Evolutionary conservation across 345 rosid genomes (phyloP).

Genomic region (Camelina laxa): DNA sequence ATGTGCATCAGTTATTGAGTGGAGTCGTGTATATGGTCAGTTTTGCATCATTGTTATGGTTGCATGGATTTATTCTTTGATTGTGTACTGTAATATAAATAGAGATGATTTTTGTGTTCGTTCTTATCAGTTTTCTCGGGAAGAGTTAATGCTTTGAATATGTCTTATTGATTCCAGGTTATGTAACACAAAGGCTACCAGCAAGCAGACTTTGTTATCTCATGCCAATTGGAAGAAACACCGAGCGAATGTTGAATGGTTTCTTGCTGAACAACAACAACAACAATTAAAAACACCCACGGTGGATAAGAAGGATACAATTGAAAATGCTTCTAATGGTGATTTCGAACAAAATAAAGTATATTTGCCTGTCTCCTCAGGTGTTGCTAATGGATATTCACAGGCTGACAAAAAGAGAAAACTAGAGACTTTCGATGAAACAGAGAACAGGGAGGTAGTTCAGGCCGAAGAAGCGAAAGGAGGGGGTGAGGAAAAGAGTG

Average conservation of each 20-base stretch:
- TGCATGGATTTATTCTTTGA: neutral
- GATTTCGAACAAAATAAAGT: slow-evolving; percentile 40
- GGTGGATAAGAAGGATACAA: slow-evolving; percentile 40
- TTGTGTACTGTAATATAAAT: neutral
- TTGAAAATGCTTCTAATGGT: slow-evolving; percentile 38
- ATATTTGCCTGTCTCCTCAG: slow-evolving; percentile 36
- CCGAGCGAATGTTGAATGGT: slow-evolving; percentile 62
- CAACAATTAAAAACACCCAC: slow-evolving; percentile 48
- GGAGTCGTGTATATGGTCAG: neutral
- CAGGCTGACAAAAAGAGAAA: slow-evolving; percentile 58
- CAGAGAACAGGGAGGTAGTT: slow-evolving; percentile 45
- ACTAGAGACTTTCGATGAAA: slow-evolving; percentile 41
- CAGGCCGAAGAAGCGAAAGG: slow-evolving; percentile 41
- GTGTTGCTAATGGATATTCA: slow-evolving; percentile 45
- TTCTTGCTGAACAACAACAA: slow-evolving; percentile 54
- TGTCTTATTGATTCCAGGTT: slow-evolving; percentile 48
- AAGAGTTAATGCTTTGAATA: slow-evolving; percentile 5
- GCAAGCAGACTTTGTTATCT: slow-evolving; percentile 68
- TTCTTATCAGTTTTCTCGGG: neutral
- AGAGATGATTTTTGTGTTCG: neutral
- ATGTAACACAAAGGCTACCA: slow-evolving; percentile 69
- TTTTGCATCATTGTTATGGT: neutral
- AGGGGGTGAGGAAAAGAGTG: neutral
- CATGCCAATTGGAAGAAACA: slow-evolving; percentile 89
- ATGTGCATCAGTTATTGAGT: neutral